These are phyloP conservation scores for Obelidium mucronatum DNA, from an alignment of 192 early-diverging fungal genomes.

Conservation along the genomic window DNA sequence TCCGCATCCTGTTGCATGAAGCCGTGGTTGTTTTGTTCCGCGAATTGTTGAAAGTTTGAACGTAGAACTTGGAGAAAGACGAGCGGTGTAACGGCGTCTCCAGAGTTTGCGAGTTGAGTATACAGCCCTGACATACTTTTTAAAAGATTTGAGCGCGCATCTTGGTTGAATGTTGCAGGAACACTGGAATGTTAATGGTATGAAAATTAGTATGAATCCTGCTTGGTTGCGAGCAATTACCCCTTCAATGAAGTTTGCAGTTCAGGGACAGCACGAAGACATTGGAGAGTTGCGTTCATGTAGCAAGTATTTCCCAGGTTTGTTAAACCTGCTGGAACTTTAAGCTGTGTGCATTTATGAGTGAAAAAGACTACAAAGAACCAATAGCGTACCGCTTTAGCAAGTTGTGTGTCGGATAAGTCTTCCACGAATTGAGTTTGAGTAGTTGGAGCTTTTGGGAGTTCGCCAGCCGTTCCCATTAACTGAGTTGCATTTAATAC, in stretches of 20 bases:
- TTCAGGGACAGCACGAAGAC: conserved; percentile 87
- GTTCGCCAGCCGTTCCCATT: conserved; percentile 96
- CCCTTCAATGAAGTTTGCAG: conserved; percentile 68
- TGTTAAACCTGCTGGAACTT: conserved; percentile 87
- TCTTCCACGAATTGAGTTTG: conserved; percentile 87
- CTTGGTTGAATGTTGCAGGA: conserved; percentile 52
- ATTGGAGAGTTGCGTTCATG: conserved; percentile 92
- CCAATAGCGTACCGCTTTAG: conserved; percentile 71
- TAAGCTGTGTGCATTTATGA: conserved; percentile 60
- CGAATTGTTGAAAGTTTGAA: conserved; percentile 85
- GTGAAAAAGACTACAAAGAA: conserved; percentile 5
- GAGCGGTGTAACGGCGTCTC: conserved; percentile 76
- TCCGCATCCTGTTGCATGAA: conserved; percentile 98
- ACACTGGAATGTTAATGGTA: conserved; percentile 43
- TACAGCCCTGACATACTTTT: conserved; percentile 77
- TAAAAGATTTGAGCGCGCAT: conserved; percentile 71
- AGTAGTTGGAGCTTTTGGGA: conserved; percentile 82
- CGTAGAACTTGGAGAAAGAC: conserved; percentile 64
- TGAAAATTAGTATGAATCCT: conserved; percentile 37
- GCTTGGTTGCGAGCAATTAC: conserved; percentile 38
- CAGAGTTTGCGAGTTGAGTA: conserved; percentile 70
- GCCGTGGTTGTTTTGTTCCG: conserved; percentile 71
- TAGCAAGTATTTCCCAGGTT: conserved; percentile 92
- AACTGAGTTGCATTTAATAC: conserved; percentile 72
- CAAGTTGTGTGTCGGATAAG: conserved; percentile 87